These are phyloP conservation scores for Aspergillus sp. DNA, from an alignment of 2,329 filamentous ascomycete species.

Conservation along the genomic window DNA sequence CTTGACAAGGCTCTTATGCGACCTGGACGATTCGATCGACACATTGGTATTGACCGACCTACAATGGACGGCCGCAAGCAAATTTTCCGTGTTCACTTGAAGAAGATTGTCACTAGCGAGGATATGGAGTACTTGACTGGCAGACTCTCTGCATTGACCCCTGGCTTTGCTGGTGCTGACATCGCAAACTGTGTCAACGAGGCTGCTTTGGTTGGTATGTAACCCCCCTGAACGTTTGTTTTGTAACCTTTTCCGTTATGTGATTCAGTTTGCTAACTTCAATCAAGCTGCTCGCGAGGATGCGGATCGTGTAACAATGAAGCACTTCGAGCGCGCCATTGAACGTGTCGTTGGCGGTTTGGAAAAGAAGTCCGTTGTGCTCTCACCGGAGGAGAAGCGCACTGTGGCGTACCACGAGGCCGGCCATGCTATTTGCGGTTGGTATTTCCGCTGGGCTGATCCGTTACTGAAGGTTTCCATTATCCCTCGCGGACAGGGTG, in stretches of 20 bases:
- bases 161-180: constrained; percentile 94
- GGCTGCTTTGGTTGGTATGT: constrained; percentile 88
- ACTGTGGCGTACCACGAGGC: constrained; percentile 98
- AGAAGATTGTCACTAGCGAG: constrained; percentile 91
- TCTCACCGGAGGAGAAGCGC: constrained; percentile 90
- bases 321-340: constrained; percentile 94
- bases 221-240: not conserved
- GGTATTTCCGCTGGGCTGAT: constrained; percentile 96
- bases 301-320: constrained; percentile 78
- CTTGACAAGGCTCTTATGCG: constrained; percentile 95
- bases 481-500: constrained; percentile 91
- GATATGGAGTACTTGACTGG: constrained; percentile 85
- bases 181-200: constrained; percentile 99
- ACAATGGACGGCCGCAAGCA: constrained; percentile 97
- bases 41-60: constrained; percentile 90
- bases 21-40: constrained; percentile 93
- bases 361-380: constrained; percentile 94
- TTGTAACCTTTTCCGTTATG: constrained; percentile 38
- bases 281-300: constrained; percentile 74
- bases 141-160: constrained; percentile 85
- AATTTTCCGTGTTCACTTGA: constrained; percentile 91
- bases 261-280: constrained; percentile 36
- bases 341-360: constrained; percentile 95
- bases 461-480: constrained; percentile 97
- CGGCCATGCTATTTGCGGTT: constrained; percentile 96